Evolutionary conservation across 257 asterid species (phyloP).

Genomic region (Asclepias syriaca): DNA sequence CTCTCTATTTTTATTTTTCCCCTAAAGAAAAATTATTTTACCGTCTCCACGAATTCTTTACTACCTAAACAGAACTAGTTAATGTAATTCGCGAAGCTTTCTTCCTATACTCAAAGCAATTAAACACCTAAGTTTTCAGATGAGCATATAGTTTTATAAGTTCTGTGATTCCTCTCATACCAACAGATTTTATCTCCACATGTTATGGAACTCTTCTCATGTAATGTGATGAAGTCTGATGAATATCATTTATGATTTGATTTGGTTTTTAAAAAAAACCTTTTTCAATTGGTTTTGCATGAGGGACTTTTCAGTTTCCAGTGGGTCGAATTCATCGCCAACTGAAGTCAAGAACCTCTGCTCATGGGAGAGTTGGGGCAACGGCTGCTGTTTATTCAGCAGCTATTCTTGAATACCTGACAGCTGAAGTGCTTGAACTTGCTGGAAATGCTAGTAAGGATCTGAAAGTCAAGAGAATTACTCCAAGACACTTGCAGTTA

Average conservation of each 20-base stretch:
- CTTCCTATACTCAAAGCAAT: neutral
- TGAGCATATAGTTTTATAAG: neutral
- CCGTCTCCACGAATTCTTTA: neutral
- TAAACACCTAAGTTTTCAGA: neutral
- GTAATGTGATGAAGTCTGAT: neutral
- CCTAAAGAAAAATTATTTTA: too few species aligned
- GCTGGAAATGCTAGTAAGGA: constrained; percentile 99
- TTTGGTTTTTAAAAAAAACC: neutral
- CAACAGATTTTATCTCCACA: neutral
- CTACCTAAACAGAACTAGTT: neutral
- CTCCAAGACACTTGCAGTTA: constrained; percentile 86
- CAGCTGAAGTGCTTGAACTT: constrained; percentile 92
- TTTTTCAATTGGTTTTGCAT: neutral
- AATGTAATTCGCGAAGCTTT: neutral
- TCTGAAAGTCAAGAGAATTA: constrained; percentile 90
- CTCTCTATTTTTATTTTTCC: neutral
- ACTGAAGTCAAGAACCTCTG: constrained; percentile 71
- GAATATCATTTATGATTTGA: neutral
- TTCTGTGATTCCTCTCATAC: neutral
- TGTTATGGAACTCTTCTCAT: neutral
- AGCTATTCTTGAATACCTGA: constrained; percentile 81
- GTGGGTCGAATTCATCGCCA: constrained; percentile 97
- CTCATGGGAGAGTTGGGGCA: constrained; percentile 94
- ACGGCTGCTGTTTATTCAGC: constrained; percentile 95
- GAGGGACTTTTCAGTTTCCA: constrained; percentile 52